Percentiles rank a stretch among this genome's conserved stretches.
Evolutionary conservation across 1,284 basidiomycete species (phyloP).

Genomic region (Cerrena zonata): DNA sequence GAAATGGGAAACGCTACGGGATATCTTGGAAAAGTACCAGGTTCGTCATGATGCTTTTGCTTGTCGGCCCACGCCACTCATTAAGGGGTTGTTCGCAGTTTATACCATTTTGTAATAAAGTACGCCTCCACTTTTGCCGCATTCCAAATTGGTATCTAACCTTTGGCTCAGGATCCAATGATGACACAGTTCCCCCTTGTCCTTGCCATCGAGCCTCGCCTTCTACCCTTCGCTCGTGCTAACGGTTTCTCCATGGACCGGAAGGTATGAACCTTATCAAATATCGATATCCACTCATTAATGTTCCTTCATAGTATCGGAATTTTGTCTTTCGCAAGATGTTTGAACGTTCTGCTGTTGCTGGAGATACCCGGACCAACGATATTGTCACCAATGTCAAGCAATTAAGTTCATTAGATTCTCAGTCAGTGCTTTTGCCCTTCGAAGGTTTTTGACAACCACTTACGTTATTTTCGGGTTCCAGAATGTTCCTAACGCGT

Average conservation of each 20-base stretch:
- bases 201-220: slow-evolving; percentile 64
- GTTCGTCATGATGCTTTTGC: slow-evolving; percentile 31
- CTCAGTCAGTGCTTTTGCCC: slow-evolving; percentile 40
- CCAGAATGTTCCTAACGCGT: slow-evolving; percentile 71
- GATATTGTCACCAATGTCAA: slow-evolving; percentile 63
- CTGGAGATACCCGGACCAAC: slow-evolving; percentile 47
- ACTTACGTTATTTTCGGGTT: slow-evolving; percentile 5
- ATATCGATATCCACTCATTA: not conserved
- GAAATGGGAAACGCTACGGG: slow-evolving; percentile 56
- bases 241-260: slow-evolving; percentile 73
- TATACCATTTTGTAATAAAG: slow-evolving; percentile 68
- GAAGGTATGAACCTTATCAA: too few species aligned
- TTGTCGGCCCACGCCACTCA: not conserved
- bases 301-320: slow-evolving; percentile 47
- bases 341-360: slow-evolving; percentile 56
- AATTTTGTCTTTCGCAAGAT: slow-evolving; percentile 78
- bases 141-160: too few species aligned
- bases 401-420: slow-evolving; percentile 60
- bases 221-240: slow-evolving; percentile 62
- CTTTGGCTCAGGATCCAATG: slow-evolving; percentile 69
- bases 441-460: slow-evolving; percentile 7
- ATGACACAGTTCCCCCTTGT: slow-evolving; percentile 70
- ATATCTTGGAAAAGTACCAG: slow-evolving; percentile 63
- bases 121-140: slow-evolving; percentile 25
- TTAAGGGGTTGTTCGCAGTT: slow-evolving; percentile 40